These are phyloP conservation scores for Colletotrichum theobromicola DNA, from an alignment of 2,329 filamentous ascomycete genomes.

Conservation along the genomic window DNA sequence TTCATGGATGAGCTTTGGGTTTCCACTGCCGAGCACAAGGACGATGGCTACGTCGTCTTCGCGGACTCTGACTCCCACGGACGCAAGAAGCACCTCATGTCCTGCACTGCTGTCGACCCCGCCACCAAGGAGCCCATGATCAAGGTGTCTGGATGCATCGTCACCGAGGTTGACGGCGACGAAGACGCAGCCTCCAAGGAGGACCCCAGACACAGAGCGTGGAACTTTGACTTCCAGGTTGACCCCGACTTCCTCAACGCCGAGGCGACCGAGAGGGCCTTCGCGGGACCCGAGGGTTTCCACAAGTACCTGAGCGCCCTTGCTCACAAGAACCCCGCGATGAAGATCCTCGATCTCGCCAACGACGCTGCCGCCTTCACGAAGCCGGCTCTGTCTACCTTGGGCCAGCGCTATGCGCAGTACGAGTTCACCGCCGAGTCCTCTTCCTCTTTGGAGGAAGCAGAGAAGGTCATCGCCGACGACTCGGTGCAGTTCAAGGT, in stretches of 20 bases:
- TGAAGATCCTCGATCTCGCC: conserved; percentile 1
- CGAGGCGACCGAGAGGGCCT: not conserved
- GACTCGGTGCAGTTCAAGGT: conserved; percentile 35
- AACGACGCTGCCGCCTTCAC: conserved; percentile 3
- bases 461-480: conserved; percentile 49
- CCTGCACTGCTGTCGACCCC: not conserved
- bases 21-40: not conserved
- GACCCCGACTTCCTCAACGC: conserved; percentile 35
- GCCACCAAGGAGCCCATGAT: not conserved
- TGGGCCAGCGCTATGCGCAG: not conserved
- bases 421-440: not conserved
- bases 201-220: not conserved
- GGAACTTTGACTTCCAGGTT: conserved; percentile 37
- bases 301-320: conserved; percentile 18
- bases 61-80: not conserved
- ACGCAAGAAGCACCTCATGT: not conserved
- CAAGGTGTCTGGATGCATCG: not conserved
- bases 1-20: conserved; percentile 14
- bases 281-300: not conserved
- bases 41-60: conserved; percentile 2
- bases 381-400: not conserved
- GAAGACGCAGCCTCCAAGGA: not conserved
- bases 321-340: conserved; percentile 28
- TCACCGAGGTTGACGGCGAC: not conserved
- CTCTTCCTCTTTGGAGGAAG: not conserved